phyloP scores from a whole-genome alignment of 2,329 filamentous ascomycete genomes.

The Colletotrichum filicis region DNA sequence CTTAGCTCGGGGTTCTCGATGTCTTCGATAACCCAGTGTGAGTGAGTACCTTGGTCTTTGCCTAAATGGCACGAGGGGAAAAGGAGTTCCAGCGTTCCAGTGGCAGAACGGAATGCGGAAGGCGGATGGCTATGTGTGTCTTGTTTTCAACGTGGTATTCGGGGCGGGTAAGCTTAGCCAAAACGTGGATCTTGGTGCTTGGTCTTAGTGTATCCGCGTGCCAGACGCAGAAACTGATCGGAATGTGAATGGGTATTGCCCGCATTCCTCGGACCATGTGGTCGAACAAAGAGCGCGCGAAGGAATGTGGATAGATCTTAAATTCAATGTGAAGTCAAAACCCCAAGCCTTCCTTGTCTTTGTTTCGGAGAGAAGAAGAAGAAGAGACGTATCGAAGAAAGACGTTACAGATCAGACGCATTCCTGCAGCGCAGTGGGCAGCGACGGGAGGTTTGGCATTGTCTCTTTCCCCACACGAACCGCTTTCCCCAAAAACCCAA shows the following conservation, averaged over 20 bases:
- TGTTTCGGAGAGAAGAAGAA: background rate
- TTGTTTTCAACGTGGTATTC: background rate
- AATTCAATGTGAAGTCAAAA: background rate
- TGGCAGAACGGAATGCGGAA: background rate
- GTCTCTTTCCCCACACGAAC: slow-evolving; percentile 19
- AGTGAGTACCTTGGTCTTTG: too few relatives aligned
- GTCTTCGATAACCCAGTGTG: background rate
- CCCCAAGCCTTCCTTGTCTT: background rate
- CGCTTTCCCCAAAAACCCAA: background rate
- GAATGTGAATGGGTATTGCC: background rate
- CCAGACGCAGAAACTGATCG: background rate
- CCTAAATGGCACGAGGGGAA: background rate
- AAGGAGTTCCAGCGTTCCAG: slow-evolving; percentile 4
- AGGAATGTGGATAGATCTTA: background rate
- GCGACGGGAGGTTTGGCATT: background rate
- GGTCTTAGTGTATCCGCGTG: background rate
- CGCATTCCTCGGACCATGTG: slow-evolving; percentile 6
- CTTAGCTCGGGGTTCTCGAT: background rate
- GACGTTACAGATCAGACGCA: background rate
- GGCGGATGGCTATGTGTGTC: background rate
- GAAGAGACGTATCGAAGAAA: background rate
- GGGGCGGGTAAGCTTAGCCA: background rate
- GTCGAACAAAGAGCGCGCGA: background rate
- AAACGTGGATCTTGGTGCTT: background rate
- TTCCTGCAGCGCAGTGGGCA: background rate